phyloP scores from a whole-genome alignment of 2,329 filamentous ascomycete genomes.

The Pseudofabraea citricarpa region DNA sequence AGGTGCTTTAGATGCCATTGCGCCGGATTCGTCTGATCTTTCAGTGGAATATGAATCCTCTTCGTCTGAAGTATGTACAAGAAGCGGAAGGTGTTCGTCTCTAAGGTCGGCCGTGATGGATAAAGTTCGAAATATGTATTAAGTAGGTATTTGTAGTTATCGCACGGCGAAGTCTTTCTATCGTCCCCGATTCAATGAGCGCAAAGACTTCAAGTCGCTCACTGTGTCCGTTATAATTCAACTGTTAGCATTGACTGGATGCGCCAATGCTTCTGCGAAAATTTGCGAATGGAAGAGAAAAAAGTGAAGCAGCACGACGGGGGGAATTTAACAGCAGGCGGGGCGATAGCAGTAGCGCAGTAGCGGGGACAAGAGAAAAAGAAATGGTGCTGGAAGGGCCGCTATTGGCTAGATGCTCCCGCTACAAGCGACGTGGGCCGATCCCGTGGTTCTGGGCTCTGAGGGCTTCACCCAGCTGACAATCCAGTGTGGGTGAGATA shows the following conservation, averaged over 20 bases:
- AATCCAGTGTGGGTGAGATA: too few species aligned
- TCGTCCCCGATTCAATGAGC: conserved; percentile 21
- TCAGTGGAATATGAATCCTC: conserved; percentile 9
- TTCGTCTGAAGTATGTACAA: conserved; percentile 23
- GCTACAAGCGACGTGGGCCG: too few species aligned
- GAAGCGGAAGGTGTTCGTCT: conserved; percentile 16
- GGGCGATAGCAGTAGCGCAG: neutral
- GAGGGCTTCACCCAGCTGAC: too few species aligned
- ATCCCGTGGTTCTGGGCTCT: too few species aligned
- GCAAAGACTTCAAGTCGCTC: conserved; percentile 32
- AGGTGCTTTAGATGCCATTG: conserved; percentile 8
- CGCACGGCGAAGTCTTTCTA: conserved; percentile 25
- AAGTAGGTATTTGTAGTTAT: neutral
- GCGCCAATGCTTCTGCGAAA: neutral
- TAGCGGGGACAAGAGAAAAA: neutral
- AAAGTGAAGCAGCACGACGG: neutral
- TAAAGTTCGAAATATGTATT: conserved; percentile 2
- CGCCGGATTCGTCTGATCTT: neutral
- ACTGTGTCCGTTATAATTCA: conserved; percentile 11
- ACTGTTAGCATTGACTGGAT: conserved; percentile 2
- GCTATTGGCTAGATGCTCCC: neutral
- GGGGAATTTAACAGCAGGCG: neutral
- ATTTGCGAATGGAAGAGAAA: neutral
- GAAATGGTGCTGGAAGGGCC: neutral
- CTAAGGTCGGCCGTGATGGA: conserved; percentile 13